These are phyloP conservation scores for Talaromyces adpressus DNA, from an alignment of 495 filamentous ascomycete species.

Conservation along the genomic window DNA sequence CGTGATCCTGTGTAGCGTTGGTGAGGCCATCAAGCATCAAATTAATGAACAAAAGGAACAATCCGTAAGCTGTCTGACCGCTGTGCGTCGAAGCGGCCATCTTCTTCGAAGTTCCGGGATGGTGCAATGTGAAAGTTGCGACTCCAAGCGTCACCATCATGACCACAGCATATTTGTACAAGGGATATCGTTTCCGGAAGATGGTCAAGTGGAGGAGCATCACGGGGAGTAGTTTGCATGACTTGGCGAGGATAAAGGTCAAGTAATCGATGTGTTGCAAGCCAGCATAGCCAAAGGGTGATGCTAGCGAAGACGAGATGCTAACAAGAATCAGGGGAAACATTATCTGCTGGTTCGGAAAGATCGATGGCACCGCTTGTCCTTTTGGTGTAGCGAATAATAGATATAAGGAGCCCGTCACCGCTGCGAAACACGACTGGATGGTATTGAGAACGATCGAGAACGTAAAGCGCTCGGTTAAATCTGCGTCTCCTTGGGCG, in stretches of 20 bases:
- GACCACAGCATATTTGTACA: constrained; percentile 96
- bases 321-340: constrained; percentile 79
- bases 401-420: constrained; percentile 78
- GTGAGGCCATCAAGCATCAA: constrained; percentile 93
- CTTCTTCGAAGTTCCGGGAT: constrained; percentile 66
- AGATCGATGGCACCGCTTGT: constrained; percentile 53
- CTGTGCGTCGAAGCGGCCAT: constrained; percentile 41
- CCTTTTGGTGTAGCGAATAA: constrained; percentile 53
- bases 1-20: constrained; percentile 93
- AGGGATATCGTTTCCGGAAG: constrained; percentile 81
- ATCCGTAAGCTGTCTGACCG: constrained; percentile 63
- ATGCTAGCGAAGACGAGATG: constrained; percentile 78
- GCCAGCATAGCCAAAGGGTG: constrained; percentile 90
- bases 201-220: constrained; percentile 94
- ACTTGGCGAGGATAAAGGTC: constrained; percentile 96
- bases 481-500: constrained; percentile 39
- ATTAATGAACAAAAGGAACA: constrained; percentile 83
- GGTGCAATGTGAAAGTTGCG: constrained; percentile 87
- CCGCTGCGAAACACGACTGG: constrained; percentile 82
- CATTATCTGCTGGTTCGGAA: constrained; percentile 67
- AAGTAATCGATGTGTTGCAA: constrained; percentile 97
- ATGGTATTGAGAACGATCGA: constrained; percentile 93
- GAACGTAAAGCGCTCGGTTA: constrained; percentile 71
- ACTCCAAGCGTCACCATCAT: constrained; percentile 84
- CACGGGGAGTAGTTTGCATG: constrained; percentile 94